Evolutionary conservation across 257 asterid species (phyloP).

Genomic region (Solanum chiquidenum): DNA sequence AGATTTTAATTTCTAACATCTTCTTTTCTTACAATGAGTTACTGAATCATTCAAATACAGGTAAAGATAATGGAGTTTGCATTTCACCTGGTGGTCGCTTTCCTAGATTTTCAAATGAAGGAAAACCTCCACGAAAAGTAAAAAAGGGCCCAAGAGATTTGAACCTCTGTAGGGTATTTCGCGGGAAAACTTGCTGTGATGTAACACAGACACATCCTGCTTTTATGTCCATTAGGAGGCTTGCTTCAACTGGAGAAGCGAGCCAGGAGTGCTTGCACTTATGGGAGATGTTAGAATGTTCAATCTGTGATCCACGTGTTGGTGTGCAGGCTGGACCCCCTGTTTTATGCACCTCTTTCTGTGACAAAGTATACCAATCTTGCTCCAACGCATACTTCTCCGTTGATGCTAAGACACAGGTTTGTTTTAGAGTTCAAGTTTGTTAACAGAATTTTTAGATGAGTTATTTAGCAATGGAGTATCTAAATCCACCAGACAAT

Average conservation of each 20-base stretch:
- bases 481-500: background rate
- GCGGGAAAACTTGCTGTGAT: slow-evolving; percentile 91
- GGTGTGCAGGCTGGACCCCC: slow-evolving; percentile 86
- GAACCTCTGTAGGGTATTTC: slow-evolving; percentile 82
- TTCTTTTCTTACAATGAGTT: background rate
- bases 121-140: slow-evolving; percentile 74
- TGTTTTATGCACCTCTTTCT: slow-evolving; percentile 58
- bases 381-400: slow-evolving; percentile 81
- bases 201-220: slow-evolving; percentile 82
- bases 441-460: background rate
- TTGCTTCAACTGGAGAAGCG: slow-evolving; percentile 94
- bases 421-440: slow-evolving; percentile 7
- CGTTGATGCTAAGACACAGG: slow-evolving; percentile 86
- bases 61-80: slow-evolving; percentile 61
- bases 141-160: slow-evolving; percentile 76
- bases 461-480: background rate
- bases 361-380: slow-evolving; percentile 71
- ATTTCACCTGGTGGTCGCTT: slow-evolving; percentile 91
- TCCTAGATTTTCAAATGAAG: slow-evolving; percentile 63
- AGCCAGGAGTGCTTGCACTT: slow-evolving; percentile 85
- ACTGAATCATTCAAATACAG: slow-evolving; percentile 24
- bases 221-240: slow-evolving; percentile 65
- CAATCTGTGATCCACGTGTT: slow-evolving; percentile 84
- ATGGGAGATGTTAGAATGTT: slow-evolving; percentile 93
- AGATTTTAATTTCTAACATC: background rate